Base-by-base conservation (phyloP, 306 rosid genomes). In the Acacia crassicarpa region DNA sequence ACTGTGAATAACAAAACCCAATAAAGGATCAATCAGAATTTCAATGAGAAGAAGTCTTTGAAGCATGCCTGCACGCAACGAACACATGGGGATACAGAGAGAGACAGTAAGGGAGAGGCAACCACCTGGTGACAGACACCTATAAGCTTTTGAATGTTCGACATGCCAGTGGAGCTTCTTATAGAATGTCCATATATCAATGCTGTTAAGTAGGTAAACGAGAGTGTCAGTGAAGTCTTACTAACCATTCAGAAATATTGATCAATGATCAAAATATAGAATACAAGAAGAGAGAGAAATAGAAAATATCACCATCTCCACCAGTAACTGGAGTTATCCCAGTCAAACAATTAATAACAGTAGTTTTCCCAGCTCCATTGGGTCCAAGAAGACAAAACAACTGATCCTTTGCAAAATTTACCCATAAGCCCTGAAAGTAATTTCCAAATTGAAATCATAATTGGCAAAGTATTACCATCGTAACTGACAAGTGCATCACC, bases 81-180 rank as follows among this genome's bases (percentile, higher is more conserved):
- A 72, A 81, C 63, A 49, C 43, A 75, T 48, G 46, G 66, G 19
- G 45, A 40, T 58, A 23, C 8, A 77, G 23, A 59, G 25, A 10
- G 35, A 58, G 45, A 45, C 20, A 22, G 32, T 58, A 4, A 20
- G 62, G 45, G 85, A 76, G 62, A 77, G 74, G 72, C 3, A 54
- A n/a, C 68, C 76, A 95, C 99, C 99, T 95, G 99, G 38, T 97
- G 99, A 80, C 99, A 95, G 41, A 93, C 93, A 84, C 99, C 98
- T 61, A 93, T 88, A 49, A 88, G 49, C 87, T 85, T 93, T 82
- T 89, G 91, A 81, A 93, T 95, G 62, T 85, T 93, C 82, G 94
- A 81, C 91, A 95, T 91, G 84, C 92, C 93, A 74, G 76, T 72
- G 76, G 98, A 86, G 86, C 88, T 89, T 72, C 88, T 86, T 74